Evolutionary conservation across 2,329 filamentous ascomycete species (phyloP).

Genomic region (Scedosporium aurantiacum): DNA sequence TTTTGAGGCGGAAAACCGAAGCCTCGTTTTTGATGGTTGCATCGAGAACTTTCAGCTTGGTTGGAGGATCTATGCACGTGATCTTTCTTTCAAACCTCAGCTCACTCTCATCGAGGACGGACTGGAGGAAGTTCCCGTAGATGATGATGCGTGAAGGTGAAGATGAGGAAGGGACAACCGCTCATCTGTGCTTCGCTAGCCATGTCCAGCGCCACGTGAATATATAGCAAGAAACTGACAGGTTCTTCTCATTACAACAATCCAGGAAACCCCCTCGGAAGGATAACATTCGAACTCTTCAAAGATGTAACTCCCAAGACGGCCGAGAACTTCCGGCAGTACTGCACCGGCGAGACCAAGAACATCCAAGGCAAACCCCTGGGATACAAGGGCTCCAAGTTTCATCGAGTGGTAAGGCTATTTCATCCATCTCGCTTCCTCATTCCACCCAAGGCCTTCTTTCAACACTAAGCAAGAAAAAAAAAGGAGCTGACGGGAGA

Average conservation of each 20-base stretch:
- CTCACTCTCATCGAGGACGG: background rate
- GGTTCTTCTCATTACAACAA: too few relatives aligned
- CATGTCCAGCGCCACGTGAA: background rate
- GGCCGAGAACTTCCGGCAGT: constrained; percentile 93
- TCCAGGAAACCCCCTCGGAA: constrained; percentile 71
- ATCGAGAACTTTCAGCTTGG: background rate
- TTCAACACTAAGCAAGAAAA: too few relatives aligned
- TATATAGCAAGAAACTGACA: background rate
- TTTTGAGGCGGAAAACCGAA: background rate
- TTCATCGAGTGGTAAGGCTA: constrained; percentile 71
- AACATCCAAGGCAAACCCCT: constrained; percentile 65
- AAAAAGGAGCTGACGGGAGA: too few relatives aligned
- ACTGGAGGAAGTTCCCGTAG: background rate
- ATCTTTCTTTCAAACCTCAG: background rate
- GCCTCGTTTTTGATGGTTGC: background rate
- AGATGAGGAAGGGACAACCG: background rate
- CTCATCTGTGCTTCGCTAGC: too few relatives aligned
- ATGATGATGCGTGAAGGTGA: background rate
- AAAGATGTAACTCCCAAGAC: constrained; percentile 74
- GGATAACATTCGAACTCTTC: constrained; percentile 86
- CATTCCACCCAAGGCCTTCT: background rate
- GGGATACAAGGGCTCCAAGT: constrained; percentile 90
- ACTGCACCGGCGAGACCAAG: constrained; percentile 89
- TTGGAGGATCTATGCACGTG: background rate
- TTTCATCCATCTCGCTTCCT: background rate